Evolutionary conservation across 176 grass and related monocot species (phyloP).

Genomic region (Aegilops longissima): DNA sequence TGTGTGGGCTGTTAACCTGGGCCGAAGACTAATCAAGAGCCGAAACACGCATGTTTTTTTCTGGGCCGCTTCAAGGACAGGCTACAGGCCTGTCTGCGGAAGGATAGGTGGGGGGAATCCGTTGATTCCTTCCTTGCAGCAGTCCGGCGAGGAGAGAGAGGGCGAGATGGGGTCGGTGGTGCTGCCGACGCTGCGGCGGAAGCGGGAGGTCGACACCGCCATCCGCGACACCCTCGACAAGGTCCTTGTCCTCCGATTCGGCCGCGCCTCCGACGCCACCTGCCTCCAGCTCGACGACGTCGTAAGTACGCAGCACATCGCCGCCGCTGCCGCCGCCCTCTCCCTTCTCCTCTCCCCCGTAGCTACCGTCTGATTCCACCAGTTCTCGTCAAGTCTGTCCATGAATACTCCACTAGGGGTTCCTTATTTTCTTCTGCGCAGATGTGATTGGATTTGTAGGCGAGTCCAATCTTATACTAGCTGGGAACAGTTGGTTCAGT

Average conservation of each 20-base stretch:
- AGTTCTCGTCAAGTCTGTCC: not conserved
- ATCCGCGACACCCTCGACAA: conserved; percentile 82
- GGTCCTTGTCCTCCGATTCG: conserved; percentile 87
- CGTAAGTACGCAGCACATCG: conserved; percentile 8
- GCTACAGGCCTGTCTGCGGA: too few species aligned
- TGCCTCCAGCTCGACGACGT: conserved; percentile 85
- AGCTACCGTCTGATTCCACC: not conserved
- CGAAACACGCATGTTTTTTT: too few species aligned
- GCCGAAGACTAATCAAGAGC: too few species aligned
- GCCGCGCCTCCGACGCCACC: conserved; percentile 48
- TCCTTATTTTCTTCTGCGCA: not conserved
- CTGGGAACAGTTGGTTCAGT: not conserved
- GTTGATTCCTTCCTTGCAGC: too few species aligned
- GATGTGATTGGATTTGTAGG: not conserved
- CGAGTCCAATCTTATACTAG: not conserved
- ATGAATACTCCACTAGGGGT: not conserved
- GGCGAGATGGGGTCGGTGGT: conserved; percentile 51
- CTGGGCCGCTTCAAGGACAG: too few species aligned
- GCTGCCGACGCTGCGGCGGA: conserved; percentile 59
- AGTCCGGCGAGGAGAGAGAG: not conserved
- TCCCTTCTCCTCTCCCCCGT: not conserved
- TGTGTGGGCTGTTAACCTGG: too few species aligned
- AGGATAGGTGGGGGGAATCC: too few species aligned
- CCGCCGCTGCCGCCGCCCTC: not conserved
- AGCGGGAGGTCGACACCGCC: conserved; percentile 59